Base-by-base conservation (phyloP, 345 rosid genomes). In the Brassica incana region DNA sequence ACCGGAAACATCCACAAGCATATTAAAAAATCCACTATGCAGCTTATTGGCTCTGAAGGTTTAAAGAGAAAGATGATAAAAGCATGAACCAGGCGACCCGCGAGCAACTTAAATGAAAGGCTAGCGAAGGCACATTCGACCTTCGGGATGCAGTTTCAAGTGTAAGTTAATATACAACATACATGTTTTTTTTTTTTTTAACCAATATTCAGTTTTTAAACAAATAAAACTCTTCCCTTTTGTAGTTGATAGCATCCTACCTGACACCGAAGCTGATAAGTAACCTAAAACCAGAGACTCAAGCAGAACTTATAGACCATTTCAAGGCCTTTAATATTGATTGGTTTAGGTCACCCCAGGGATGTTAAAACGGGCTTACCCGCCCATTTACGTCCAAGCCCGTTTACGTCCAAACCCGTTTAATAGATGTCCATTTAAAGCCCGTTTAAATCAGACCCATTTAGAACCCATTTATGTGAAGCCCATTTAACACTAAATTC, bases 1-100 rank as follows among this genome's bases (percentile, higher is more conserved):
- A 23, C 66, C 23, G 88, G 90, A 1, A 58, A 10, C 5, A 2
- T 77, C 12, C 89, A 84, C 60, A 85, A 83, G 65, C 71, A 82
- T 38, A 12, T 86, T 0, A 81, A 45, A 30, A 78, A 81, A 50
- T 33, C 82, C 11, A 48, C 78, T n/a, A 36, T 78, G 3, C 76
- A 82, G 5, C 67, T 80, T 14, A 18, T 86, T 43, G 81, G 90
- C 11, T 16, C 69, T 0, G 88, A 83, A 23, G 76, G 65, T 40
- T 76, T 86, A 8, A 85, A 29, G 68, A 16, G 10, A 3, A 78
- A 32, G 0, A 48, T 86, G 10, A 67, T 86, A 1, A 29, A 30
- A 69, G 64, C 23, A 69, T 86, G 36, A 83, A 84, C 12, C 36
- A 38, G 2, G 66, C 67, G 1, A 72, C 71, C 16, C 12, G 81